These are phyloP conservation scores for Corymbia maculata DNA, from an alignment of 345 rosid genomes.

Conservation along the genomic window DNA sequence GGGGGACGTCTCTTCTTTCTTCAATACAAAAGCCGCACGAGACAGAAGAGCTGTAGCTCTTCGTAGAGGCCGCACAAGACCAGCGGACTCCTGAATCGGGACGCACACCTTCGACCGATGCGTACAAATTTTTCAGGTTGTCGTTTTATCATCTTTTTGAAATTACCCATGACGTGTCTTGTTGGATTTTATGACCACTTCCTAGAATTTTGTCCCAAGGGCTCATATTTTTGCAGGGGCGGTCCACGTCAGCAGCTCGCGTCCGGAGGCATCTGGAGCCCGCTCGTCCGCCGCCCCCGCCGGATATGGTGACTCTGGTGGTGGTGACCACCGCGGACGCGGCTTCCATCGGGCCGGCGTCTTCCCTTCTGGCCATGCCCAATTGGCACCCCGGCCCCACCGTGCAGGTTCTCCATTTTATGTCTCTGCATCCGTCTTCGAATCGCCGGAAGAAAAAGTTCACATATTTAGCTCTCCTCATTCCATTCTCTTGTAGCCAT, in stretches of 20 bases:
- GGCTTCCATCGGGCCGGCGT: slow-evolving; percentile 62
- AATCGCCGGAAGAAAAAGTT: not conserved
- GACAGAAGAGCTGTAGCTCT: not conserved
- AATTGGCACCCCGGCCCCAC: slow-evolving; percentile 20
- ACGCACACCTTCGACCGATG: not conserved
- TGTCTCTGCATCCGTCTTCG: slow-evolving; percentile 7
- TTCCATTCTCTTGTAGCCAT: not conserved
- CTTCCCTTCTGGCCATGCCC: slow-evolving; percentile 53
- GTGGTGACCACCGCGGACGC: slow-evolving; percentile 65
- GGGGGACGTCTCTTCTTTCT: not conserved
- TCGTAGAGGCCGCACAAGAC: not conserved
- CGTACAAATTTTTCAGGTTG: not conserved
- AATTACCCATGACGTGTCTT: not conserved
- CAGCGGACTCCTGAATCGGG: not conserved
- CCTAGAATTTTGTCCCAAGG: not conserved
- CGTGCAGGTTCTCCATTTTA: not conserved
- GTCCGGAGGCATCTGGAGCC: not conserved
- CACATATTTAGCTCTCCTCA: slow-evolving; percentile 18
- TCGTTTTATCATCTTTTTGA: fast-evolving
- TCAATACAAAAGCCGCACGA: not conserved
- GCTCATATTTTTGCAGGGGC: not conserved
- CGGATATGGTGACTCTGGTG: slow-evolving; percentile 48
- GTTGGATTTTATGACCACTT: not conserved
- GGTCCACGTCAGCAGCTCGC: not conserved
- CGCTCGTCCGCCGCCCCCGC: fast-evolving